Evolutionary conservation across 2,329 filamentous ascomycete genomes (phyloP).

Genomic region (Microcyclospora tardicrescens): DNA sequence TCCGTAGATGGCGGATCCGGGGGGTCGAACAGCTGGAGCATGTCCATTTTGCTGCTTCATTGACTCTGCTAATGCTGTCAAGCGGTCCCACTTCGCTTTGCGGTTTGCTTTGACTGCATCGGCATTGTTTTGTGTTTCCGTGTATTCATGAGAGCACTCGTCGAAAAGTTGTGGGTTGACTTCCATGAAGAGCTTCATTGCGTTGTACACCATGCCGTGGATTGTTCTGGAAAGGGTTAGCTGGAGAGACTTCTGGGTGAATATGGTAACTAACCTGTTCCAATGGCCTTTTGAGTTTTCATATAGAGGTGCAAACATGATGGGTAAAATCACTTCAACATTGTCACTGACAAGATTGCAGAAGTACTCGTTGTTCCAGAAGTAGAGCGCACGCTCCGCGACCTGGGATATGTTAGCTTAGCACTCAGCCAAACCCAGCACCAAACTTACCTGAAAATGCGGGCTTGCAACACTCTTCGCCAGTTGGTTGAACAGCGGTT

Average conservation of each 20-base stretch:
- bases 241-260: neutral
- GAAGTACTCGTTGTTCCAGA: constrained; percentile 99
- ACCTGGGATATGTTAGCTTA: constrained; percentile 40
- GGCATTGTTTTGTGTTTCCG: constrained; percentile 85
- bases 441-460: constrained; percentile 63
- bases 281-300: constrained; percentile 99
- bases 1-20: constrained; percentile 23
- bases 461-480: constrained; percentile 97
- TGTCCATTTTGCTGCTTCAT: constrained; percentile 18
- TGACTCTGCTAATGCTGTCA: constrained; percentile 62
- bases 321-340: constrained; percentile 92
- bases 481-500: constrained; percentile 91
- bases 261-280: constrained; percentile 64
- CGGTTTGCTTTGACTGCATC: constrained; percentile 70
- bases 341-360: constrained; percentile 99
- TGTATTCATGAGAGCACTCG: constrained; percentile 96
- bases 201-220: constrained; percentile 99
- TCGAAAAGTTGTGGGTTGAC: constrained; percentile 98
- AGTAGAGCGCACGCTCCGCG: constrained; percentile 90
- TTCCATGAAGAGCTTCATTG: constrained; percentile 99
- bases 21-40: constrained; percentile 13
- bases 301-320: constrained; percentile 97
- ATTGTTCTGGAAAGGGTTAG: constrained; percentile 57
- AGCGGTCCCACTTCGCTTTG: constrained; percentile 77
- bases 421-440: neutral